phyloP scores from a whole-genome alignment of 192 early-diverging fungal species.

The Gonapodya prolifera region DNA sequence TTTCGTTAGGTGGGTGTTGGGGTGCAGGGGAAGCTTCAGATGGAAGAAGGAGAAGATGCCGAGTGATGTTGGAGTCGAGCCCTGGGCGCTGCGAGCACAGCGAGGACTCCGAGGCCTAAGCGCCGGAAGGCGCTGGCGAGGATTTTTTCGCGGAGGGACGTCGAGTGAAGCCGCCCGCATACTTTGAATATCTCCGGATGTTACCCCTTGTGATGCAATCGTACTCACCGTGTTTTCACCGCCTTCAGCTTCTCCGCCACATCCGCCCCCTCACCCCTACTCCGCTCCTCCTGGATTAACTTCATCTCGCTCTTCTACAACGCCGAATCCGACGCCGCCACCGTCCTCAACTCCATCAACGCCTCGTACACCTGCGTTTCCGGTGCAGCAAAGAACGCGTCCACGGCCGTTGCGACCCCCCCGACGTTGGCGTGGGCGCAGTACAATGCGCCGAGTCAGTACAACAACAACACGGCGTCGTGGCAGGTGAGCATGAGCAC shows the following conservation, averaged over 20 bases:
- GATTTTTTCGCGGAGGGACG: too few species aligned
- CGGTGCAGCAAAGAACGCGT: neutral
- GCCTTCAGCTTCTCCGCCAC: too few species aligned
- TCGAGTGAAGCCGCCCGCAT: too few species aligned
- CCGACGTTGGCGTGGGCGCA: neutral
- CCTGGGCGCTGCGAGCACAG: neutral
- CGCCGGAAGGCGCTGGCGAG: too few species aligned
- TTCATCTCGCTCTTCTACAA: too few species aligned
- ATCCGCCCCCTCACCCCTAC: too few species aligned
- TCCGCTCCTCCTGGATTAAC: too few species aligned
- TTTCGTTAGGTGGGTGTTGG: neutral
- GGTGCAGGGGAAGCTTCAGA: neutral
- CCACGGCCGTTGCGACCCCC: neutral
- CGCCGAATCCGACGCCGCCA: neutral
- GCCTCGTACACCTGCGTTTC: neutral
- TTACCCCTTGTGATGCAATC: too few species aligned
- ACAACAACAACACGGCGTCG: neutral
- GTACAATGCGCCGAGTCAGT: neutral
- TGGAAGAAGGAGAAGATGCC: conserved; percentile 1
- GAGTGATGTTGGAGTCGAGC: conserved; percentile 12
- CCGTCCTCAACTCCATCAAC: neutral
- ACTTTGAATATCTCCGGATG: neutral
- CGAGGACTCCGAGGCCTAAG: too few species aligned
- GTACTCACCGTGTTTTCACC: too few species aligned
- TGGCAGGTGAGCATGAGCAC: neutral